These are phyloP conservation scores for Lachnellula hyalina DNA, from an alignment of 2,329 filamentous ascomycete genomes.

Conservation along the genomic window DNA sequence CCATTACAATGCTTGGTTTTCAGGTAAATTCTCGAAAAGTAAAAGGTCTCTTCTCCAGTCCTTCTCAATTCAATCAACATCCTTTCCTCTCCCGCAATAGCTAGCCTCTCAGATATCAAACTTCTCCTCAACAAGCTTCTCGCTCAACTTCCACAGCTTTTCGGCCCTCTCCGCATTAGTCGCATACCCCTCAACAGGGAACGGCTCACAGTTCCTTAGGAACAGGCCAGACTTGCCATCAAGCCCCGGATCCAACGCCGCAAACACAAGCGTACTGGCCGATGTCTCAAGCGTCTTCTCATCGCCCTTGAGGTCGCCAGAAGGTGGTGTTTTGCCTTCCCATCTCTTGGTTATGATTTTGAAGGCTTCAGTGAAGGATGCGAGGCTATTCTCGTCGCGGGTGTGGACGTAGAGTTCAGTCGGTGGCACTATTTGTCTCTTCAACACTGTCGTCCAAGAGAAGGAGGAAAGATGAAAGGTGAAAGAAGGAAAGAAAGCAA, in stretches of 20 bases:
- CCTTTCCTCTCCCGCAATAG: not conserved
- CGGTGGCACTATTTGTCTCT: not conserved
- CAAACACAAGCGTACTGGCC: not conserved
- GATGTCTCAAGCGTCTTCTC: not conserved
- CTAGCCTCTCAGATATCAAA: slow-evolving; percentile 23
- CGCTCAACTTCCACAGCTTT: slow-evolving; percentile 40
- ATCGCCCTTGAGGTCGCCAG: not conserved
- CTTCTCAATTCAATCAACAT: too few relatives aligned
- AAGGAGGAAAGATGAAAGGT: not conserved
- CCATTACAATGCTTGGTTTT: too few relatives aligned
- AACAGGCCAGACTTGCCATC: not conserved
- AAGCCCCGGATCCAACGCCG: not conserved
- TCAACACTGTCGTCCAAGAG: not conserved
- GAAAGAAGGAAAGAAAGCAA: too few relatives aligned
- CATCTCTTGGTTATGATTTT: not conserved
- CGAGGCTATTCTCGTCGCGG: not conserved
- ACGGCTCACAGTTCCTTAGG: not conserved
- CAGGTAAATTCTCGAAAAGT: too few relatives aligned
- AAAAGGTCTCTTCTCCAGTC: too few relatives aligned
- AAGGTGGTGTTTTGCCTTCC: not conserved
- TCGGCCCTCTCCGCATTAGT: slow-evolving; percentile 28
- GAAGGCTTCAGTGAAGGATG: not conserved
- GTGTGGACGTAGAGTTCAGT: not conserved
- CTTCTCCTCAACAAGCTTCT: slow-evolving; percentile 38
- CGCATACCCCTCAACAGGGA: not conserved